phyloP scores from a whole-genome alignment of 169 alveolate genomes.

The Perkinsus marinus region DNA sequence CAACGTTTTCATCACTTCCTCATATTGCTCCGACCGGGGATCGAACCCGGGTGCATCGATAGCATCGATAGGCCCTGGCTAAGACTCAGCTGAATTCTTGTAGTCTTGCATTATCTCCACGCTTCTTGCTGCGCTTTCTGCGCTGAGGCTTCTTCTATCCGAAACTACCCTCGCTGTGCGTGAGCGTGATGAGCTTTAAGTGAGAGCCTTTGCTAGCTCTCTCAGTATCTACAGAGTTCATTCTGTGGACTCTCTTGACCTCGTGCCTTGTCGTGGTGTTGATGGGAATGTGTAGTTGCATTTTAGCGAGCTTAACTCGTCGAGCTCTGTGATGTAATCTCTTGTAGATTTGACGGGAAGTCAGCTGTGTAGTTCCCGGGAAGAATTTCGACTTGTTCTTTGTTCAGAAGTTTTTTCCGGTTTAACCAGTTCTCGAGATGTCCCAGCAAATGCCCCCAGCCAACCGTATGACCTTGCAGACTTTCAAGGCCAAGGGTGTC shows the following conservation, averaged over 20 bases:
- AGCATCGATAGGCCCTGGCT: not conserved
- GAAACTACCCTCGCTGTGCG: no score
- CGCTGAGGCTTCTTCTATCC: not conserved
- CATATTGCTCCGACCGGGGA: not conserved
- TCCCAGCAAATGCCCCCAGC: constrained; percentile 4
- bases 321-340: no score
- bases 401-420: not conserved
- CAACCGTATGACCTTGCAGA: constrained; percentile 23
- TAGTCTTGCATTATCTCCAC: not conserved
- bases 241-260: no score
- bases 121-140: not conserved
- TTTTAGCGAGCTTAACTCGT: no score
- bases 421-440: not conserved
- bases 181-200: no score
- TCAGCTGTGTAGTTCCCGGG: no score
- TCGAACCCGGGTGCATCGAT: not conserved
- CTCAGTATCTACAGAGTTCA: no score
- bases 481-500: constrained; percentile 18
- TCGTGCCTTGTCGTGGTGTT: no score
- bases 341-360: no score
- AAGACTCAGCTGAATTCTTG: not conserved
- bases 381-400: no score
- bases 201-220: no score
- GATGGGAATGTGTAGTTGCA: no score
- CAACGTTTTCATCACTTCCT: not conserved